phyloP scores from a whole-genome alignment of 1,284 basidiomycete species.

The Exsudoporus floridanus region DNA sequence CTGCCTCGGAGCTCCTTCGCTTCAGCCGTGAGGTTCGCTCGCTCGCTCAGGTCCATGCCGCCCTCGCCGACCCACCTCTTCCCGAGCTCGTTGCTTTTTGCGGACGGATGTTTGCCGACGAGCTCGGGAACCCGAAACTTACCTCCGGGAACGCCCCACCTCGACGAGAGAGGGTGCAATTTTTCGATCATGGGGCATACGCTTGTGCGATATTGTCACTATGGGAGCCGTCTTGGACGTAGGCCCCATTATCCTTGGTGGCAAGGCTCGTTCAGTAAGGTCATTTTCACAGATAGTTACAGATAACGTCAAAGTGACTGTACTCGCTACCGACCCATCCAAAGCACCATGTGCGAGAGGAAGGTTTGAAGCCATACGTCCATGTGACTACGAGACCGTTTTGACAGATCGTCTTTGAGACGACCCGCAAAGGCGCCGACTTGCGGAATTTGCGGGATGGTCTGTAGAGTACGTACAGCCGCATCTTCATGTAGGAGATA shows the following conservation, averaged over 20 bases:
- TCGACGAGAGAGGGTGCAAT: constrained; percentile 4
- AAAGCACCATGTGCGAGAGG: constrained; percentile 1
- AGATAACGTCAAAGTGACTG: constrained; percentile 15
- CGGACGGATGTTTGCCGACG: not conserved
- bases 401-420: no score
- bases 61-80: constrained; percentile 22
- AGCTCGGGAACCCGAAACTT: not conserved
- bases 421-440: constrained; percentile 5
- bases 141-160: not conserved
- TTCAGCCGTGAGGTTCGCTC: no score
- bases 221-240: no score
- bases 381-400: no score
- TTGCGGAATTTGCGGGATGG: not conserved
- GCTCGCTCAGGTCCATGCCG: no score
- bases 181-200: not conserved
- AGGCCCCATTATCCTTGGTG: no score
- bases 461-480: not conserved
- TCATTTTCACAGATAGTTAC: constrained; percentile 15
- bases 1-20: constrained; percentile 22
- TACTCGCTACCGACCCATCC: constrained; percentile 19
- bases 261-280: constrained; percentile 21
- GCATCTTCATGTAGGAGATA: no score
- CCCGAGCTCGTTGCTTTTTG: not conserved
- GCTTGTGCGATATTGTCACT: no score
- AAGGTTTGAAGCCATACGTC: constrained; percentile 11